Conservation (phyloP, 768 basidiomycete species). For the Kwoniella shandongensis region DNA sequence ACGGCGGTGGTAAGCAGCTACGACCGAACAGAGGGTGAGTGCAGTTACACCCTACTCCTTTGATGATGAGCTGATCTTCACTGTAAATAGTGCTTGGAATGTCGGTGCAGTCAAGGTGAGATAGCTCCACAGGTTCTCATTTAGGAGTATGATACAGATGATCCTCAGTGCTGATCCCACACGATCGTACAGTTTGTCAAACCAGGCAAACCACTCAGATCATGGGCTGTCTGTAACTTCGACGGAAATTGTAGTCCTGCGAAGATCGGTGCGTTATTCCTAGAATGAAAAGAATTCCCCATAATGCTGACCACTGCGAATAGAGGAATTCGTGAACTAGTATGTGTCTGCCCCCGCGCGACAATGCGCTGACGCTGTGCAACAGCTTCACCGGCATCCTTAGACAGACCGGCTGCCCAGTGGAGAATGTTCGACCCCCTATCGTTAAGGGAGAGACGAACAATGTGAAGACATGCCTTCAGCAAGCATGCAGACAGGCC, state of each 20-base stretch:
- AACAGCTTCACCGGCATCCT: slow-evolving; percentile 16
- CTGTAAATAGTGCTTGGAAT: slow-evolving; percentile 49
- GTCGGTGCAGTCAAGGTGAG: slow-evolving; percentile 39
- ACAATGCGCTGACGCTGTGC: background rate
- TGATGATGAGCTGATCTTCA: too few species aligned
- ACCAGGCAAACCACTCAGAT: slow-evolving; percentile 23
- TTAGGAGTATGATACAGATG: background rate
- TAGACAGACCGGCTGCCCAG: slow-evolving; percentile 21
- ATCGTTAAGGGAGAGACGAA: slow-evolving; percentile 14
- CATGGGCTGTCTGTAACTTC: slow-evolving; percentile 41
- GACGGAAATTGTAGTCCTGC: slow-evolving; percentile 18
- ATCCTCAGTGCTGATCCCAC: too few species aligned
- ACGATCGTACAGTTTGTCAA: slow-evolving; percentile 22
- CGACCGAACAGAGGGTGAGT: slow-evolving; percentile 27
- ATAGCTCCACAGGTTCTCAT: background rate
- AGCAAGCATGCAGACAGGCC: slow-evolving; percentile 26
- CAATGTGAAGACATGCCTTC: slow-evolving; percentile 23
- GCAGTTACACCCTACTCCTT: too few species aligned
- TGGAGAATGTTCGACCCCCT: slow-evolving; percentile 27
- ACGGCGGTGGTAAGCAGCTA: slow-evolving; percentile 27
- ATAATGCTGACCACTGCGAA: too few species aligned
- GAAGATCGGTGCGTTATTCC: slow-evolving; percentile 23
- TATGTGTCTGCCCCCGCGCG: too few species aligned
- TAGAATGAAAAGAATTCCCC: background rate
- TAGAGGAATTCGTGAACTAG: too few species aligned